Evolutionary conservation across 192 early-diverging fungal genomes (phyloP), one percentile per base, ranked within the genome.

Genomic region (Backusella circina): DNA sequence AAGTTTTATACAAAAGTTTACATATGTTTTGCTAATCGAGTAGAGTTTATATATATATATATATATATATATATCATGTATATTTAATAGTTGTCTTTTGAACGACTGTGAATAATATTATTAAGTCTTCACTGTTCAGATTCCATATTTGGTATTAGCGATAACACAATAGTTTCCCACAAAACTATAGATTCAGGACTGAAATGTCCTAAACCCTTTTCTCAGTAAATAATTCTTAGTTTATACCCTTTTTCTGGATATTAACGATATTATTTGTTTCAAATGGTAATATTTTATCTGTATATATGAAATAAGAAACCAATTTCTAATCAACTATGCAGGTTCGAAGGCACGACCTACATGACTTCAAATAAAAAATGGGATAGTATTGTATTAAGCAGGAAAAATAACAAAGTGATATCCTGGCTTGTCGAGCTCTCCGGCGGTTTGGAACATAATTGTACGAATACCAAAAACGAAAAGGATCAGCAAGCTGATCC

Each of bases 251-350:
- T 69, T 69, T 38, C 35, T 69, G 13, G 38, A 69, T 21, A 36
- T 69, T 26, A 69, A 69, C 26, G 38, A 69, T 38, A 39, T 39
- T 38, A 30, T 69, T 69, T 16, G 38, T 21, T 69, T 69, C n/a
- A 69, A 69, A 39, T 41, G 67, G 38, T 69, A 41, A 23, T 37
- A 26, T 37, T 16, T 39, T 15, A 39, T 37, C 67, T 26, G 32
- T 69, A 18, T 36, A 36, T 65, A 5, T 33, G 28, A 32, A 33
- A 32, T 32, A 10, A 65, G 32, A 65, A 66, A 66, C 9, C 3
- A 5, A 33, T 66, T 66, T 18, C 18, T 35, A 33, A 33, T 35
- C 18, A 35, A 50, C 44, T 50, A 50, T 50, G 36, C 18, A 66
- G 65, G 65, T 66, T 33, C 18, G 65, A 66, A 32, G 32, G 35